These are phyloP conservation scores for Geotrichum histeridarum DNA, from an alignment of 1,139 yeast species.

Conservation along the genomic window DNA sequence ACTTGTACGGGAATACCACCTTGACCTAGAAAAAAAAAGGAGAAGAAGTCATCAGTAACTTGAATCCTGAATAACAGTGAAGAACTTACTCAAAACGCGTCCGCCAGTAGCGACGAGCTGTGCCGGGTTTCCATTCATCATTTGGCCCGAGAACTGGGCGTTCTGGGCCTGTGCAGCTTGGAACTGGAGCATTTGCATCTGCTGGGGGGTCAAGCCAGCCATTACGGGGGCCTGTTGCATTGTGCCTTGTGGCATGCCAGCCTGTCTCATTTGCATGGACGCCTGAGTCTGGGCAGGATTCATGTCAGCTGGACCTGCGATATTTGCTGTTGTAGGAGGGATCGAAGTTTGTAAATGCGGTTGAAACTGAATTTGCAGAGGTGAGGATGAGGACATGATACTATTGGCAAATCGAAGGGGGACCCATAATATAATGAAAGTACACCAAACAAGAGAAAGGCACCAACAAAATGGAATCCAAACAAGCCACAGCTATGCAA, in stretches of 20 bases:
- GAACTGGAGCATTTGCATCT: slow-evolving; percentile 11
- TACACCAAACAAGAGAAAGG: not conserved
- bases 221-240: slow-evolving; percentile 14
- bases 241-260: slow-evolving; percentile 13
- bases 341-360: not conserved
- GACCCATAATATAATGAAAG: slow-evolving; percentile 2
- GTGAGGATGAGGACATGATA: slow-evolving; percentile 1
- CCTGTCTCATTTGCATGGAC: slow-evolving; percentile 15
- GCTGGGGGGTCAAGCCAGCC: slow-evolving; percentile 11
- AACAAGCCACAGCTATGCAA: not conserved
- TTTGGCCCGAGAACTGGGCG: slow-evolving; percentile 12
- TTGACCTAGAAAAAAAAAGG: not conserved
- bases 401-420: slow-evolving; percentile 8
- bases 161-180: slow-evolving; percentile 11
- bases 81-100: slow-evolving; percentile 14
- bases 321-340: not conserved
- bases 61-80: not conserved
- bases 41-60: not conserved
- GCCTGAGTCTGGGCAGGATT: slow-evolving; percentile 15
- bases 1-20: slow-evolving; percentile 13
- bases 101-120: slow-evolving; percentile 10
- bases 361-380: not conserved
- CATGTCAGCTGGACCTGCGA: slow-evolving; percentile 4
- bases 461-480: not conserved
- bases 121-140: slow-evolving; percentile 15